Conservation (phyloP, 2,329 filamentous ascomycete genomes). For the Beauveria asiatica region DNA sequence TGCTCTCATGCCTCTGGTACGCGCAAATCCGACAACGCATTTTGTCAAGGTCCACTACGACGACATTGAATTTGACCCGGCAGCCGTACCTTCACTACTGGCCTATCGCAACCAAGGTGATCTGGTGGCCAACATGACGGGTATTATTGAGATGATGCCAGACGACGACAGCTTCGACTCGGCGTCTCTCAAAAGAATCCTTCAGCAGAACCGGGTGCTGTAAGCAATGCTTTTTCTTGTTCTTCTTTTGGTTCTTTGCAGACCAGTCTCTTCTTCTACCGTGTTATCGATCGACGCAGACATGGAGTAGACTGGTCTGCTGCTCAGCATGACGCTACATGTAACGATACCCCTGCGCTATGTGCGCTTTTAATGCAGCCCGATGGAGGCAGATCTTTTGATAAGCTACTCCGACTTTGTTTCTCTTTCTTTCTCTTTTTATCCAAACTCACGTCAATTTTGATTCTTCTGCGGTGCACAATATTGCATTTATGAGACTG, state of each 20-base stretch:
- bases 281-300: neutral
- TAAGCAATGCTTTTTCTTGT: constrained; percentile 20
- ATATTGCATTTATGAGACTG: neutral
- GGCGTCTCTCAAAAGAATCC: constrained; percentile 41
- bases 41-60: constrained; percentile 89
- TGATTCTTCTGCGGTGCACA: too few species aligned
- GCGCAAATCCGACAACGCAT: constrained; percentile 60
- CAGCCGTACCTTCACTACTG: constrained; percentile 77
- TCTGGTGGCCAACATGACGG: constrained; percentile 81
- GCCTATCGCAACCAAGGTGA: constrained; percentile 84
- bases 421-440: neutral
- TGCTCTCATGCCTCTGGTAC: constrained; percentile 67
- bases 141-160: constrained; percentile 79
- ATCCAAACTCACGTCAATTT: too few species aligned
- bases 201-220: constrained; percentile 45
- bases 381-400: neutral
- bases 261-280: neutral
- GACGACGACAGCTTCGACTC: constrained; percentile 53
- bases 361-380: neutral
- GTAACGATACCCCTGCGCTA: constrained; percentile 19
- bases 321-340: constrained; percentile 7
- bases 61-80: constrained; percentile 89
- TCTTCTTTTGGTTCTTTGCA: neutral
- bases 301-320: neutral
- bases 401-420: neutral